A percentile compares a stretch with the other conserved stretches of the same genome.
phyloP scores from a whole-genome alignment of 2,329 filamentous ascomycete species.

The Pseudocercospora pini-densiflorae region DNA sequence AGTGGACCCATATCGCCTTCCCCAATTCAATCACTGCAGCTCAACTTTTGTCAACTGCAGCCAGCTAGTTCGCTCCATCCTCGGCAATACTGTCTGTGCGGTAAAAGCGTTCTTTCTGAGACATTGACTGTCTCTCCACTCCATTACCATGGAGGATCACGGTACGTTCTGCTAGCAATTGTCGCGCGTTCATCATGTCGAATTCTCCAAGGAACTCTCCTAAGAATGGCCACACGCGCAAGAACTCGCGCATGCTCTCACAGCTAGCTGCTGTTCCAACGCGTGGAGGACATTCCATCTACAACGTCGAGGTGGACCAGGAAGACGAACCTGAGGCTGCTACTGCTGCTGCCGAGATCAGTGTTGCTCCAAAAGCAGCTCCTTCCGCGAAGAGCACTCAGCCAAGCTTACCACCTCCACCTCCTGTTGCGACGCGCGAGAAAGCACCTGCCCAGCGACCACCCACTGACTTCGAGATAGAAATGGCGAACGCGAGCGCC shows the following conservation, averaged over 20 bases:
- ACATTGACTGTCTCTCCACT: neutral
- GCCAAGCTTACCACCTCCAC: neutral
- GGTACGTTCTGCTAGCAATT: neutral
- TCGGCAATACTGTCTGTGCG: conserved; percentile 1
- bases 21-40: neutral
- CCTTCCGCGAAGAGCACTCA: neutral
- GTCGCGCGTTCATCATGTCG: neutral
- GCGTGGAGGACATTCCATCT: neutral
- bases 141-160: neutral
- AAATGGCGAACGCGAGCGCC: conserved; percentile 23
- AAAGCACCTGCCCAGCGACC: neutral
- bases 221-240: conserved; percentile 6
- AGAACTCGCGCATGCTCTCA: conserved; percentile 10
- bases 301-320: conserved; percentile 6
- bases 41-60: neutral
- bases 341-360: neutral
- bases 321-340: conserved; percentile 5
- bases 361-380: neutral
- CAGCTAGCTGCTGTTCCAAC: conserved; percentile 19
- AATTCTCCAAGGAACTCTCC: neutral
- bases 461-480: conserved; percentile 7
- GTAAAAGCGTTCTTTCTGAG: neutral
- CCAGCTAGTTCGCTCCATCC: neutral
- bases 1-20: neutral
- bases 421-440: neutral